Base-by-base conservation (phyloP, 192 early-diverging fungal species). In the Tieghemiomyces parasiticus region DNA sequence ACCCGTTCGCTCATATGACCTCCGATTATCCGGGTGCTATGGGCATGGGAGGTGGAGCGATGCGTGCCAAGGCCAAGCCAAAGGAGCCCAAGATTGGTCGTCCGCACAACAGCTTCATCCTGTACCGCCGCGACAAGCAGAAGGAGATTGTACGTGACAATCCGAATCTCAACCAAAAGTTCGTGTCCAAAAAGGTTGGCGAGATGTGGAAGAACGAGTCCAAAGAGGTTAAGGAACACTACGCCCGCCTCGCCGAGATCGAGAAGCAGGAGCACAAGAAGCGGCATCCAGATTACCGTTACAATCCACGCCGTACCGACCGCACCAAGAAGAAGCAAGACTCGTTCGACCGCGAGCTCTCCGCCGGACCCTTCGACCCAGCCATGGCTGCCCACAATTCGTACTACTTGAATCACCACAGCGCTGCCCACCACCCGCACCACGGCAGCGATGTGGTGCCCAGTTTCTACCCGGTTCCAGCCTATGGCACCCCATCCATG, bases 231-330 rank as follows among this genome's bases (percentile, higher is more conserved):
- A 69, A 71, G 67, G 71, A 78, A 46, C 67, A 78, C 61, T 78
- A 66, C 62, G 67, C 67, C 35, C 67, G 73, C 65, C 69, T 67
- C 63, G 74, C 76, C 14, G 71, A 78, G 59, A 32, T 71, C 16
- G 71, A 71, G 30, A 78, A 78, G 58, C 69, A 75, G 56, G 71
- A 70, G 64, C 76, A 78, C 66, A 73, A 71, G 61, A 66, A 71
- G 52, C 47, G 68, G 65, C 65, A 78, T 49, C 76, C 76, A 14
- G 70, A 75, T 64, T 78, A 78, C 72, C 75, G 74, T 69, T 79
- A 77, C 53, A 69, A 71, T 62, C 76, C 76, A 53, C 74, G 74
- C 66, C 38, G 38, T 6, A 42, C 38, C 38, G 38, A 42, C 38
- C 6, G 16, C 8, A 6, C 6, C 38, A 16, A 6, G 8, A 42